Evolutionary conservation across 129 eudicot species (phyloP), one percentile per base, ranked within the genome.

Genomic region (Ambrosia trifida): DNA sequence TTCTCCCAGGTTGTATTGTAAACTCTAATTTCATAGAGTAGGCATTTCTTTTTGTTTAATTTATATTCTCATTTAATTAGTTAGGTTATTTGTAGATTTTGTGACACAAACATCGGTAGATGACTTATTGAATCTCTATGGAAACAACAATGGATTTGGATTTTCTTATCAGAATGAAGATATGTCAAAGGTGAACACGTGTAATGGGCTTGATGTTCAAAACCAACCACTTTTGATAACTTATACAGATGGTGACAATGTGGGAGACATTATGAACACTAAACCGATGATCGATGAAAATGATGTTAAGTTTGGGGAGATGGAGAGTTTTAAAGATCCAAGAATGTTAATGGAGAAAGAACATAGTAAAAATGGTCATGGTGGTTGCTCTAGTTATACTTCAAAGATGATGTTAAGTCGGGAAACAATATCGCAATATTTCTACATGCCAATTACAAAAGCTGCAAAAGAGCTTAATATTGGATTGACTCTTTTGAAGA

Each of bases 391-490:
- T 77, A 62, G 35, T 20, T 74, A 50, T 61, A 24, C 59, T 17
- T 54, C 85, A 0, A 92, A 82, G 35, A 51, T 45, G 59, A 41
- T 51, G 54, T 70, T 93, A 51, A 81, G 86, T 13, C 84, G 83
- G 69, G 81, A 89, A 69, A 64, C 43, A 3, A 82, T 89, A 46
- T 85, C 95, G 0, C 69, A 85, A 54, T 94, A 94, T 38, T 94
- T 85, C 51, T 87, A 89, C 83, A 78, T 94, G 96, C 98, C 98
- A 51, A 89, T 94, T 11, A 82, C 92, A 56, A 79, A 82, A 46
- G 98, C 98, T 12, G 96, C 98, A 7, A 87, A 78, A 64, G 95
- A 89, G 75, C 95, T 94, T 35, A 83, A 94, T 53, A 83, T 94
- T 66, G 96, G 98, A 5, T 75, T 94, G 47, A 89, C 98, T 0